Conservation (phyloP, 805 yeast genomes). For the Metschnikowia kunwiensis region DNA sequence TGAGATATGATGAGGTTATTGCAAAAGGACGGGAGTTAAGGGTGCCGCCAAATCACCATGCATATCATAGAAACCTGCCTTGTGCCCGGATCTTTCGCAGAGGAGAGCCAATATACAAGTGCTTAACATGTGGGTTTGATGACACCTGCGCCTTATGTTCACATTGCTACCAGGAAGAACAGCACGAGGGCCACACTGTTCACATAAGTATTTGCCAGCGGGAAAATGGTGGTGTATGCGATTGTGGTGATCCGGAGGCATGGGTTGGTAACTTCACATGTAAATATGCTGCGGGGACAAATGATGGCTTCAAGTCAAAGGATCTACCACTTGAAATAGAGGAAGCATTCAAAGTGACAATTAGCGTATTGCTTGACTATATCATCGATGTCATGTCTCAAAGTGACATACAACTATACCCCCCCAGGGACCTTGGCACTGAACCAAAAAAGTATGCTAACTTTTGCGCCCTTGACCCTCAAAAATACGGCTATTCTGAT, state of each 20-base stretch:
- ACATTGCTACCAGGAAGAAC: conserved; percentile 64
- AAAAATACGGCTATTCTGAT: conserved; percentile 40
- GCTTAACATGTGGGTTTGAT: conserved; percentile 72
- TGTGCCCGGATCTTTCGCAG: conserved; percentile 69
- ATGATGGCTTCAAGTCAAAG: conserved; percentile 1
- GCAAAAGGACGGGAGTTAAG: too few relatives aligned
- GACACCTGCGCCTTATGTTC: conserved; percentile 84
- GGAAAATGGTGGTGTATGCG: conserved; percentile 79
- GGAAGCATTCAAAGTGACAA: conserved; percentile 35
- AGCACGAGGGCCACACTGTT: conserved; percentile 72
- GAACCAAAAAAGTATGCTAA: conserved; percentile 29
- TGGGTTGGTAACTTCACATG: conserved; percentile 61
- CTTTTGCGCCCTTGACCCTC: conserved; percentile 34
- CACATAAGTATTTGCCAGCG: conserved; percentile 60
- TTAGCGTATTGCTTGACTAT: conserved; percentile 53
- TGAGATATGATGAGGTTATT: conserved; percentile 28
- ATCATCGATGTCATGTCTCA: conserved; percentile 58
- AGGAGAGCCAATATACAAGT: conserved; percentile 81
- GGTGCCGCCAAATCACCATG: too few relatives aligned
- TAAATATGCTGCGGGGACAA: conserved; percentile 24
- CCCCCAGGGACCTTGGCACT: conserved; percentile 24
- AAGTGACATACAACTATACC: conserved; percentile 39
- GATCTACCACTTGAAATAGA: conserved; percentile 45
- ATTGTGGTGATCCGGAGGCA: conserved; percentile 87
- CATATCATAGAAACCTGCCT: conserved; percentile 60